These are phyloP conservation scores for Nepenthes gracilis DNA, from an alignment of 148 eudicot species.

Conservation along the genomic window DNA sequence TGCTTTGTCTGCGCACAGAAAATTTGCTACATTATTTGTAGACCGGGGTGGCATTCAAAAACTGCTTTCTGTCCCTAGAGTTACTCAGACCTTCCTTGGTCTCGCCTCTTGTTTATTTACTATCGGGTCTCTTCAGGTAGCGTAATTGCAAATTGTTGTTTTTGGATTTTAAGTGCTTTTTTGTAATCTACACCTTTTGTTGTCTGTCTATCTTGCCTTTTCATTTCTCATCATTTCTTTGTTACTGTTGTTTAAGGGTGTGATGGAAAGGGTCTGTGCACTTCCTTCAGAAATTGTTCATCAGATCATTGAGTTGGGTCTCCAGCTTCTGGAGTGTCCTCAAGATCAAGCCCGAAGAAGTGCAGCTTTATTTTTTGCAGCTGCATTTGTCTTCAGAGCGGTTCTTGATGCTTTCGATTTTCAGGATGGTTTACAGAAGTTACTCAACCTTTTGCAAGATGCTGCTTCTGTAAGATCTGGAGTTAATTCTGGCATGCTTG, in stretches of 20 bases:
- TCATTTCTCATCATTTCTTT: slow-evolving; percentile 1
- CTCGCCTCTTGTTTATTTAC: slow-evolving; percentile 92
- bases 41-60: slow-evolving; percentile 95
- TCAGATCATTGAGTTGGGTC: slow-evolving; percentile 77
- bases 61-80: slow-evolving; percentile 75
- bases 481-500: slow-evolving; percentile 52
- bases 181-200: not conserved
- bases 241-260: slow-evolving; percentile 38
- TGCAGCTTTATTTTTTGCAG: slow-evolving; percentile 88
- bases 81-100: slow-evolving; percentile 63
- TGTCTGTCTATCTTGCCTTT: not conserved
- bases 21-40: slow-evolving; percentile 85
- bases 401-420: slow-evolving; percentile 84
- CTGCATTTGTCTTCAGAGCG: slow-evolving; percentile 91
- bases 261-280: slow-evolving; percentile 95
- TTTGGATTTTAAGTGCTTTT: no score
- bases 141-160: not conserved
- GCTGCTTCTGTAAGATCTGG: slow-evolving; percentile 93
- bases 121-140: slow-evolving; percentile 93
- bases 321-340: slow-evolving; percentile 81
- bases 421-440: slow-evolving; percentile 81
- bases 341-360: slow-evolving; percentile 94
- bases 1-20: slow-evolving; percentile 92
- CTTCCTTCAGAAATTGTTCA: slow-evolving; percentile 66
- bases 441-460: slow-evolving; percentile 49